Evolutionary conservation across 495 filamentous ascomycete species (phyloP), one percentile per base, ranked within the genome.

Genomic region (Entonaema liquescens): DNA sequence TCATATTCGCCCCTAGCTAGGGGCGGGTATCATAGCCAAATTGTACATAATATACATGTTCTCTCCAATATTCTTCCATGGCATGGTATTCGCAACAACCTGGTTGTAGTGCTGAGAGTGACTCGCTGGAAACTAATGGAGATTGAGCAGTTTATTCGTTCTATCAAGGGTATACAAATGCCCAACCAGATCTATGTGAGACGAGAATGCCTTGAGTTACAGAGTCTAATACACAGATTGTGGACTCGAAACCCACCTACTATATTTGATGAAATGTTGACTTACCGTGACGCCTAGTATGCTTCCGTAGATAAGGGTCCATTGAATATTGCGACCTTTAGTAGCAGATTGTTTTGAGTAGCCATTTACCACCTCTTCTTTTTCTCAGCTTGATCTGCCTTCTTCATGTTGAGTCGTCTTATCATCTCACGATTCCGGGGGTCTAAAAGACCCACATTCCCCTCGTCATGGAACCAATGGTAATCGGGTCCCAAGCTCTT

Each of bases 371-470:
- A 76, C 71, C 78, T 80, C 76, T 79, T 81, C 55, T 73, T 62
- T 17, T 79, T 78, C 62, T 78, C 78, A 52, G 72, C 73, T 29
- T 71, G 59, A 23, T 73, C 70, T 13, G 70, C 62, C 78, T 84
- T 84, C 67, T 80, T 77, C 79, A 79, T 79, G 58, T 83, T 82
- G 26, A 84, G 80, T 25, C 80, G 74, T 63, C 81, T 75, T 59
- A 84, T 59, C 67, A 81, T 76, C 63, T 84, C 82, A n/a, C 81
- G 79, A 62, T 83, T 84, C 59, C 73, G 78, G 2, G 82, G 79
- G 42, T 84, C 82, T 3, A 84, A 58, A 12, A 84, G 66, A 9
- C 74, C 75, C 28, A 82, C 79, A 13, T 80, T 77, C 57, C 75
- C 74, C 35, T 84, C 82, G 49, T 83, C 79, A 31, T 77, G 80